Percentiles rank a stretch among this genome's conserved stretches.
Conservation (phyloP, 2,329 filamentous ascomycete genomes). For the Paramyrothecium roridum region DNA sequence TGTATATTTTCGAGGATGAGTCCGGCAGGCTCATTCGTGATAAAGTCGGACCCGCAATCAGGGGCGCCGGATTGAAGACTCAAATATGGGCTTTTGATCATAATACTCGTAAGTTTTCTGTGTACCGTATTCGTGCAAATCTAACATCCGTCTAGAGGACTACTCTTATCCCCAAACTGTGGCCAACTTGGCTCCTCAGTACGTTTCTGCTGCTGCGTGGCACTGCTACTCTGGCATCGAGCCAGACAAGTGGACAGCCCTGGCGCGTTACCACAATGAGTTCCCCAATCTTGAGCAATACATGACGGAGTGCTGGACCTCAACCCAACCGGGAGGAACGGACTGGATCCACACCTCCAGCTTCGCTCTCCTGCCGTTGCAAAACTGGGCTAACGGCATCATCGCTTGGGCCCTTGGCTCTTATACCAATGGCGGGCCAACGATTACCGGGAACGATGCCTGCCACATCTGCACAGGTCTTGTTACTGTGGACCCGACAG, state of each 20-base stretch:
- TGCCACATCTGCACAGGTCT: conserved; percentile 46
- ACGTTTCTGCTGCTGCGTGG: conserved; percentile 33
- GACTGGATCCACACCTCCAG: conserved; percentile 34
- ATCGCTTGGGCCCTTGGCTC: conserved; percentile 43
- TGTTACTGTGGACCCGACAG: conserved; percentile 47
- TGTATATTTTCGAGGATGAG: conserved; percentile 35
- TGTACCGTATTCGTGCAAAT: too few relatives aligned
- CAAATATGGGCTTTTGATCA: conserved; percentile 44
- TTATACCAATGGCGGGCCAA: conserved; percentile 38
- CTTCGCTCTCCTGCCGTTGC: conserved; percentile 47
- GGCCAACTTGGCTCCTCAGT: conserved; percentile 24
- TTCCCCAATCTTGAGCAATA: conserved; percentile 38
- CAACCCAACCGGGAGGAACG: conserved; percentile 28
- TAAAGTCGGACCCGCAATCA: conserved; percentile 34
- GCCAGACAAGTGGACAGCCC: conserved; percentile 28
- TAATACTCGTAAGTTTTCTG: conserved; percentile 25
- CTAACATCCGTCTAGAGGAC: conserved; percentile 4
- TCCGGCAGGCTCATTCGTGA: conserved; percentile 32
- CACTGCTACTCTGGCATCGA: conserved; percentile 35
- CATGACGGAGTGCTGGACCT: conserved; percentile 48
- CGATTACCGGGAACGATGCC: conserved; percentile 32
- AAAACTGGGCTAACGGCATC: conserved; percentile 43
- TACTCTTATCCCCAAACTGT: conserved; percentile 39
- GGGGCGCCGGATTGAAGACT: conserved; percentile 33
- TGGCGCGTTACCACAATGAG: conserved; percentile 34